Conservation (phyloP, 2,329 filamentous ascomycete species). For the Colletotrichum sp. region DNA sequence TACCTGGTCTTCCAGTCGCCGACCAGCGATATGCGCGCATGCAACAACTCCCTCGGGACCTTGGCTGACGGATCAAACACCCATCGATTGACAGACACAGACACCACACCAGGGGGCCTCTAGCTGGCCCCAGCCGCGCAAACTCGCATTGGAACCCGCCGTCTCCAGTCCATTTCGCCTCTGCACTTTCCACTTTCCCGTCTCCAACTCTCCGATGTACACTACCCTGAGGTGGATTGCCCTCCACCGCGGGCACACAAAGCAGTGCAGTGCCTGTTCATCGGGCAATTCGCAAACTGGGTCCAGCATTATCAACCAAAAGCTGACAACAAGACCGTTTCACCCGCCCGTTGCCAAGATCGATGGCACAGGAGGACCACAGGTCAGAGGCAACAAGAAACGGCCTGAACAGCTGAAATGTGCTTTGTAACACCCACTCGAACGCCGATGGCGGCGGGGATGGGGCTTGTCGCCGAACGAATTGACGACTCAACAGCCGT, state of each 20-base stretch:
- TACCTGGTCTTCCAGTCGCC: not conserved
- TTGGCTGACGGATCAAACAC: not conserved
- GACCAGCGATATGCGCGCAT: not conserved
- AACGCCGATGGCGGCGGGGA: not conserved
- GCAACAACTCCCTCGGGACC: not conserved
- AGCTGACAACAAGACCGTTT: not conserved
- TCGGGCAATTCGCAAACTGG: not conserved
- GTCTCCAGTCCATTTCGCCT: not conserved
- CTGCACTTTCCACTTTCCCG: not conserved
- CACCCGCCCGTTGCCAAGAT: slow-evolving; percentile 13
- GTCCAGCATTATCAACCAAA: not conserved
- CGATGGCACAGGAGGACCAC: not conserved
- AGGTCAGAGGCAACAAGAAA: not conserved
- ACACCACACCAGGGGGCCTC: not conserved
- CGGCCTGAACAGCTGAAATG: not conserved
- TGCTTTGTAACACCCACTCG: not conserved
- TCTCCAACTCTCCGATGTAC: not conserved
- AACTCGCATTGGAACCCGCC: not conserved
- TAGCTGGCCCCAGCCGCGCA: not conserved
- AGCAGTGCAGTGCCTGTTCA: not conserved
- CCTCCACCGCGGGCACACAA: not conserved
- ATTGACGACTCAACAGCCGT: not conserved
- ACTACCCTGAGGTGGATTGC: not conserved
- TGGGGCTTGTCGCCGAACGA: not conserved
- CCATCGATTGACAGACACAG: not conserved